A percentile compares a stretch with the other conserved stretches of the same genome.
Conservation (phyloP, 1,284 basidiomycete species). For the Ganoderma lucidum region DNA sequence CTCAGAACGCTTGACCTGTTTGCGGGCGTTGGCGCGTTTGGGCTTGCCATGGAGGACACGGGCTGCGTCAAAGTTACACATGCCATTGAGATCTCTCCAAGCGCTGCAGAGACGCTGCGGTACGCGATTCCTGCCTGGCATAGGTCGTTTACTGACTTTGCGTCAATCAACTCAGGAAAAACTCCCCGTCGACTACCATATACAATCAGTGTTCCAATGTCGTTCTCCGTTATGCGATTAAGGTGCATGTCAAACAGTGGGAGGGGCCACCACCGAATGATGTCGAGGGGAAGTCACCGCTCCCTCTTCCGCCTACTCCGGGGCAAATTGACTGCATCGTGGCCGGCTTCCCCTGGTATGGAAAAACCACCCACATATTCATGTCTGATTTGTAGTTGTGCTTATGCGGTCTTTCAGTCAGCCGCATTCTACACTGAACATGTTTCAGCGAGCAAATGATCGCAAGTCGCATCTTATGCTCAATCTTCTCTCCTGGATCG, state of each 20-base stretch:
- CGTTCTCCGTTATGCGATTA: constrained; percentile 62
- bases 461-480: constrained; percentile 59
- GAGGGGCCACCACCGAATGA: constrained; percentile 46
- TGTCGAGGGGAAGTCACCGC: constrained; percentile 37
- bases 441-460: constrained; percentile 47
- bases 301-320: constrained; percentile 54
- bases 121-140: constrained; percentile 45
- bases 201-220: constrained; percentile 71
- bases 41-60: constrained; percentile 58
- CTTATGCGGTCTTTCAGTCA: constrained; percentile 38
- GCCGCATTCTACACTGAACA: constrained; percentile 49
- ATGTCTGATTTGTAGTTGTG: background rate
- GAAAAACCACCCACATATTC: background rate
- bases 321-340: constrained; percentile 66
- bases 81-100: constrained; percentile 73
- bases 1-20: constrained; percentile 69
- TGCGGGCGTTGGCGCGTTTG: constrained; percentile 71
- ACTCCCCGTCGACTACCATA: constrained; percentile 53
- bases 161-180: constrained; percentile 44
- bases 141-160: constrained; percentile 8
- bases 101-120: constrained; percentile 66
- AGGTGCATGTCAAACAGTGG: constrained; percentile 50
- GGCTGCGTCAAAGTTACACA: constrained; percentile 65
- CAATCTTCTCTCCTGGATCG: constrained; percentile 68
- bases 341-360: constrained; percentile 79